Percentiles rank a stretch among this genome's conserved stretches.
These are phyloP conservation scores for Cercospora sojina DNA, from an alignment of 2,329 filamentous ascomycete species.

Conservation along the genomic window DNA sequence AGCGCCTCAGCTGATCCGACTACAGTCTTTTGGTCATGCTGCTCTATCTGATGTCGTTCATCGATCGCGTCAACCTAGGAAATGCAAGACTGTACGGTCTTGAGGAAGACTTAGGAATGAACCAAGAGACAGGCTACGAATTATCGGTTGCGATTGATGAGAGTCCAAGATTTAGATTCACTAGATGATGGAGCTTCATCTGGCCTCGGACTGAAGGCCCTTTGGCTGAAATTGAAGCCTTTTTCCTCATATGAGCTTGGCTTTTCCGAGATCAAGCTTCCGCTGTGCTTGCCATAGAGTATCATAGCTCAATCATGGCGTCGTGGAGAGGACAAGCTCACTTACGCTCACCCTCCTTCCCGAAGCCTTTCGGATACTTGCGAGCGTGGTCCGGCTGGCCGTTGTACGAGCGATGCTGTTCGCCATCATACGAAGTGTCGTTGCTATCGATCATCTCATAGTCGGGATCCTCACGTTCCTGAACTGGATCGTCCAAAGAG, in stretches of 20 bases:
- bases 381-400: constrained; percentile 22
- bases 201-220: background rate
- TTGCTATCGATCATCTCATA: constrained; percentile 20
- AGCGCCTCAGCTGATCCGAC: background rate
- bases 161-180: constrained; percentile 47
- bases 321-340: background rate
- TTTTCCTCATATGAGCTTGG: no score
- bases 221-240: background rate
- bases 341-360: constrained; percentile 8
- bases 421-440: constrained; percentile 13
- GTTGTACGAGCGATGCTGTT: constrained; percentile 22
- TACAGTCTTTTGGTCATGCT: constrained; percentile 61
- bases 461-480: constrained; percentile 14
- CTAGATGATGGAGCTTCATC: constrained; percentile 29
- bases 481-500: constrained; percentile 11
- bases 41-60: constrained; percentile 75
- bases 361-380: constrained; percentile 25
- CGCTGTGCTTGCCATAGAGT: background rate
- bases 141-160: constrained; percentile 37
- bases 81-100: constrained; percentile 16
- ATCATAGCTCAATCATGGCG: background rate
- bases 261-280: background rate
- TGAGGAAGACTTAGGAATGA: constrained; percentile 16
- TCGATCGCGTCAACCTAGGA: constrained; percentile 43
- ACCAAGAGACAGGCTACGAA: constrained; percentile 1